Conservation (phyloP, 352 stramenopile genomes). For the Plasmopara muralis region DNA sequence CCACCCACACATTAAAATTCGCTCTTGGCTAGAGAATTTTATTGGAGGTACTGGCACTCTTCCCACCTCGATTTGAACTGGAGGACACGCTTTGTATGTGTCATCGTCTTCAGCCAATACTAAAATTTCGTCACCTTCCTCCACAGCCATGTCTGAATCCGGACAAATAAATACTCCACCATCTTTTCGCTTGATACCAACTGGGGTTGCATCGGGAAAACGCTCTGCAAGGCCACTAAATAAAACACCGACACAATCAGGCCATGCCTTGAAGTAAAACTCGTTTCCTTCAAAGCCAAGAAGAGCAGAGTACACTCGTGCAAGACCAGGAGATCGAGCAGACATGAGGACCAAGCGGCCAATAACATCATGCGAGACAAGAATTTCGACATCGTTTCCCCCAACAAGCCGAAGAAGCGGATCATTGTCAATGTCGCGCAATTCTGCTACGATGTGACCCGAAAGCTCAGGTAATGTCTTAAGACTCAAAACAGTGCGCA, state of each 20-base stretch:
- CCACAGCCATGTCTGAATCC: constrained; percentile 21
- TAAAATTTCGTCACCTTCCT: constrained; percentile 64
- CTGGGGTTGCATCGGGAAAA: constrained; percentile 76
- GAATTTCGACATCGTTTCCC: constrained; percentile 68
- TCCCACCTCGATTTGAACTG: constrained; percentile 32
- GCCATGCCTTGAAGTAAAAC: constrained; percentile 87
- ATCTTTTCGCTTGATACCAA: constrained; percentile 60
- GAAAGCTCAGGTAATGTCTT: constrained; percentile 62
- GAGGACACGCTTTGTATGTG: constrained; percentile 67
- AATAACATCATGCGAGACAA: constrained; percentile 88
- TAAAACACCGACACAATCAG: constrained; percentile 57
- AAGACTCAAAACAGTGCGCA: constrained; percentile 75
- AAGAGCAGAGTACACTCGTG: constrained; percentile 54
- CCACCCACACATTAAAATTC: constrained; percentile 85
- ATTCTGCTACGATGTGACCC: constrained; percentile 82
- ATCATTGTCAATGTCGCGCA: constrained; percentile 86
- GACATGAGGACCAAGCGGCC: constrained; percentile 83
- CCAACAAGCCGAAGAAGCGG: constrained; percentile 71
- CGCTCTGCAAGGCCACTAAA: constrained; percentile 62
- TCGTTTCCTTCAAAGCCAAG: constrained; percentile 86
- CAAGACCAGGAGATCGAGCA: constrained; percentile 69
- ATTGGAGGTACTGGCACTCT: constrained; percentile 18
- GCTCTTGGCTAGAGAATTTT: constrained; percentile 34
- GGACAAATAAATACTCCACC: constrained; percentile 64
- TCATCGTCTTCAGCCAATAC: constrained; percentile 86